Evolutionary conservation across 139 green algal genomes (phyloP).

Genomic region (Chlamydomonas sp.): DNA sequence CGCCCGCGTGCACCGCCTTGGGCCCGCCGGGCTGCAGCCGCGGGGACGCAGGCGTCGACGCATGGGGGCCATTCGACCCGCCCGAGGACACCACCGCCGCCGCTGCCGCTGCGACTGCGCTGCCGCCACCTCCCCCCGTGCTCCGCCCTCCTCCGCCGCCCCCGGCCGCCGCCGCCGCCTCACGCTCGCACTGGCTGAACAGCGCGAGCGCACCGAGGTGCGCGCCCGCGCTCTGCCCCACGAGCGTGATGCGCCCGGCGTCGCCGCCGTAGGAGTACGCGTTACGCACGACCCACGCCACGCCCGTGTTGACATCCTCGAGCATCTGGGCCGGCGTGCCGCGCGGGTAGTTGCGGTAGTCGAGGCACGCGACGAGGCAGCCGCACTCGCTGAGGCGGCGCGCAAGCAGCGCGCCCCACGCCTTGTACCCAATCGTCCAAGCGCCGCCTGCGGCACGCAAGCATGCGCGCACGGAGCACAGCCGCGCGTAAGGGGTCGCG

Average conservation of each 20-base stretch:
- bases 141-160: neutral
- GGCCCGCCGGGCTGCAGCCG: neutral
- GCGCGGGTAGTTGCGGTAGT: conserved; percentile 95
- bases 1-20: conserved; percentile 20
- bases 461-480: too few relatives aligned
- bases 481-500: too few relatives aligned
- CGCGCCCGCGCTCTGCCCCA: conserved; percentile 81
- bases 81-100: neutral
- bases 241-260: conserved; percentile 55
- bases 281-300: conserved; percentile 74
- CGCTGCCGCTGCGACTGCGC: neutral
- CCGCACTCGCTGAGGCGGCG: conserved; percentile 68
- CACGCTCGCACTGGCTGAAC: conserved; percentile 51
- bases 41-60: neutral
- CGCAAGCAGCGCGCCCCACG: conserved; percentile 84
- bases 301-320: conserved; percentile 81
- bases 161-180: too few relatives aligned
- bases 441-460: conserved; percentile 65
- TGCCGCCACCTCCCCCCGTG: neutral
- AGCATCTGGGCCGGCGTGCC: conserved; percentile 79
- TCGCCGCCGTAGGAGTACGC: conserved; percentile 66
- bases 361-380: conserved; percentile 79
- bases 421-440: conserved; percentile 95
- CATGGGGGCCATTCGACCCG: neutral
- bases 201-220: conserved; percentile 73